Conservation (phyloP, 2,329 filamentous ascomycete genomes). For the Botryotinia globosa region DNA sequence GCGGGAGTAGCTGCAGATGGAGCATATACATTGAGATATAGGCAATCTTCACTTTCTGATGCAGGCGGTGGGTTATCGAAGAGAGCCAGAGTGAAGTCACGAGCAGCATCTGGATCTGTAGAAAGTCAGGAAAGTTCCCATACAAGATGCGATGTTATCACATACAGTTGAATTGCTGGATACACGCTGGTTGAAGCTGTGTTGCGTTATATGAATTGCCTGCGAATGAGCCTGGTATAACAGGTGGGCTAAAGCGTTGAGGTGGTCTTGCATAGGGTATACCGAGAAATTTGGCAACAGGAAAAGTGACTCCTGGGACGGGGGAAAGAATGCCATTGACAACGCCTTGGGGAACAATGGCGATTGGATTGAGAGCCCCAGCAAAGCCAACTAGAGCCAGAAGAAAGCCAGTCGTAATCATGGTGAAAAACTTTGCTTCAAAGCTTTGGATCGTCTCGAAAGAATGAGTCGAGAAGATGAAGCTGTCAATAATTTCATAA, state of each 20-base stretch:
- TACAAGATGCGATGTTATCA: too few species aligned
- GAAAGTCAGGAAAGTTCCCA: not conserved
- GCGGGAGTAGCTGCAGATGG: constrained; percentile 39
- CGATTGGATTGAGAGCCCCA: not conserved
- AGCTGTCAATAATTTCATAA: not conserved
- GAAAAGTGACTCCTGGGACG: not conserved
- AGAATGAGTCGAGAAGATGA: not conserved
- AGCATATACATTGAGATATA: constrained; percentile 58
- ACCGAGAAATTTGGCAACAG: constrained; percentile 52
- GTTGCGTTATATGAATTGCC: constrained; percentile 13
- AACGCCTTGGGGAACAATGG: not conserved
- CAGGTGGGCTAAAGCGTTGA: constrained; percentile 64
- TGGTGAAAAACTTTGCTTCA: not conserved
- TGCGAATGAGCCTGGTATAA: not conserved
- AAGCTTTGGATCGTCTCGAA: not conserved
- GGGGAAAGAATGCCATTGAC: not conserved
- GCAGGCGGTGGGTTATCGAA: constrained; percentile 15
- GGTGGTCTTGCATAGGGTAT: constrained; percentile 75
- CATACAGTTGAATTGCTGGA: constrained; percentile 16
- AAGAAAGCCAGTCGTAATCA: not conserved
- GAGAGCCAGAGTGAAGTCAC: not conserved
- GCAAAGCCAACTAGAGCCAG: not conserved
- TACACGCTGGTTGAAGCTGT: constrained; percentile 5
- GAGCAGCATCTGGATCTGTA: constrained; percentile 6
- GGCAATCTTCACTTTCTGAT: constrained; percentile 55